Evolutionary conservation across 2,329 filamentous ascomycete genomes (phyloP), one percentile per base, ranked within the genome.

Genomic region (Rutstroemia sp.): DNA sequence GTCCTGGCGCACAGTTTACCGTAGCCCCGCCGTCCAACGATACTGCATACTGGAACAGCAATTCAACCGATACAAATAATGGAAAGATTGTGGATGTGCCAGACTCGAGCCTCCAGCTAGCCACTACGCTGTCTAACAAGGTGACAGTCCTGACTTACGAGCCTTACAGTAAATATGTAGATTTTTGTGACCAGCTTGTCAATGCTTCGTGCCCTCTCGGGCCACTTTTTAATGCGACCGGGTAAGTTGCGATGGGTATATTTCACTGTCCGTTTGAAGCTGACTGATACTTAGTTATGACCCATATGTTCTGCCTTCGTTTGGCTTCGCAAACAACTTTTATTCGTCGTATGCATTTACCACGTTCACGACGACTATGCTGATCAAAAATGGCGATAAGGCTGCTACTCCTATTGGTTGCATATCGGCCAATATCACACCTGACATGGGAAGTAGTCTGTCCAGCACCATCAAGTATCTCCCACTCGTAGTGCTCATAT

Each of bases 261-360:
- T 48, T 21, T 23, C 27, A 12, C 6, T 17, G 10, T 25, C 38
- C n/a, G 19, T 19, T 19, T 30, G 16, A 36, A n/a, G 23, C 50
- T 54, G 50, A 54, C 49, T 45, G 16, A 47, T 39, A 57, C 17
- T 61, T 21, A 74, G 72, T 54, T 64, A 68, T 51, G 61, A 72
- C 17, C 72, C 72, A 9, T 65, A 76, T 63, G 69, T 69, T 9
- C 75, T 95, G 40, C 89, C 87, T 3, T 86, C 87, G 1, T 86
- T 96, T 68, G 84, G 82, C 54, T 73, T 96, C 34, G 77, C 79
- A 30, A 83, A 91, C 70, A 78, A 89, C 60, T 87, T 97, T 70
- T 76, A 78, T 61, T 89, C 89, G n/a, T 82, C 83, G 0, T 99
- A 96, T 70, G 81, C 89, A 4, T 96, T 99, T 68, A 80, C 89